Evolutionary conservation across 1,284 basidiomycete genomes (phyloP).

Genomic region (Phlebopus sp.): DNA sequence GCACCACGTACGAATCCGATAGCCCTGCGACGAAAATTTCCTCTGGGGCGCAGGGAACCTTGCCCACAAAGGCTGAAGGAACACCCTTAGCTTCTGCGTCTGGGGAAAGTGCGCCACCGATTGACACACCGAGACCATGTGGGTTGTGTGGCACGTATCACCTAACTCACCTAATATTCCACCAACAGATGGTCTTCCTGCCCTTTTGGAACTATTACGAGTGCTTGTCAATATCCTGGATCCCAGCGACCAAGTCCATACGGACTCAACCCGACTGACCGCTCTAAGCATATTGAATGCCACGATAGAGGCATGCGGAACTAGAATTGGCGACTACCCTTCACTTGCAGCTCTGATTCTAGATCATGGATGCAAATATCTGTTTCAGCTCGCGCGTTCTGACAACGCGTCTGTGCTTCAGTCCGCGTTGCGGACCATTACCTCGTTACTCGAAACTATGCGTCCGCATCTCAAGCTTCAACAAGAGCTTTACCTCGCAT

Average conservation of each 20-base stretch:
- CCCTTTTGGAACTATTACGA: constrained; percentile 89
- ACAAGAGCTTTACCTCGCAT: constrained; percentile 92
- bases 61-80: neutral
- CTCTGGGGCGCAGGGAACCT: constrained; percentile 10
- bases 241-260: constrained; percentile 92
- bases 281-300: constrained; percentile 87
- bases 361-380: constrained; percentile 92
- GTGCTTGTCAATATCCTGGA: constrained; percentile 95
- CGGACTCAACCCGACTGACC: constrained; percentile 92
- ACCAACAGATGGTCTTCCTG: constrained; percentile 80
- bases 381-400: constrained; percentile 92
- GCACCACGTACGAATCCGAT: constrained; percentile 1
- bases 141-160: constrained; percentile 1
- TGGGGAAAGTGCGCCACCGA: constrained; percentile 13
- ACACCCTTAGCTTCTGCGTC: too few species aligned
- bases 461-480: constrained; percentile 90
- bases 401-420: constrained; percentile 83
- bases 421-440: constrained; percentile 80
- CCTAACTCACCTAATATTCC: constrained; percentile 8
- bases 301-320: constrained; percentile 86
- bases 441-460: constrained; percentile 88
- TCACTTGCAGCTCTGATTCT: constrained; percentile 72
- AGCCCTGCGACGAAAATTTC: neutral
- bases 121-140: constrained; percentile 24
- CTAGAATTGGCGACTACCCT: constrained; percentile 71